Conservation (phyloP, 2,329 filamentous ascomycete species). For the Botrytis porri region DNA sequence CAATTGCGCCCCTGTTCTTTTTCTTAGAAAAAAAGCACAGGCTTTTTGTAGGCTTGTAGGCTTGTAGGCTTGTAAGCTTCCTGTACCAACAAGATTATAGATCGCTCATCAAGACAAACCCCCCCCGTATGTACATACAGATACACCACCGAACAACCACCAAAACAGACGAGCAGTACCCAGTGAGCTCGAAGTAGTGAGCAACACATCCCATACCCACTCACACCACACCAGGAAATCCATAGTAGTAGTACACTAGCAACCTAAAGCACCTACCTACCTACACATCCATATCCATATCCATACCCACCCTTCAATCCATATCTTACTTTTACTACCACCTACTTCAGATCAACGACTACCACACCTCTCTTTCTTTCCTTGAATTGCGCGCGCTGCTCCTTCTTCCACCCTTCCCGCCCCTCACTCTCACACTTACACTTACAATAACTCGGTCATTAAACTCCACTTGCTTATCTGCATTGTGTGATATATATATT, state of each 20-base stretch:
- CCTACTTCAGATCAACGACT: conserved; percentile 13
- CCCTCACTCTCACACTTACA: conserved; percentile 9
- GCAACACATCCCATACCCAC: conserved; percentile 8
- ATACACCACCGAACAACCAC: conserved; percentile 4
- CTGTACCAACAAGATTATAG: conserved; percentile 19
- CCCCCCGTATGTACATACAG: conserved; percentile 6
- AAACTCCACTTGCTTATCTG: conserved; percentile 7
- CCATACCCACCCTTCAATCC: conserved; percentile 4
- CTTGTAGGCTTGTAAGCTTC: conserved; percentile 5
- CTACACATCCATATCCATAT: conserved; percentile 13
- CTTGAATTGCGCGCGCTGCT: conserved; percentile 14
- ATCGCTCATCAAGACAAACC: conserved; percentile 14
- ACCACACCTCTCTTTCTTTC: conserved; percentile 11
- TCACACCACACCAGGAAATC: conserved; percentile 1
- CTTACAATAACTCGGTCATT: background rate
- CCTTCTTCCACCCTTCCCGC: conserved; percentile 16
- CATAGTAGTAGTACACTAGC: conserved; percentile 22
- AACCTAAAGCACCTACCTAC: conserved; percentile 27
- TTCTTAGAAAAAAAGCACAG: conserved; percentile 6
- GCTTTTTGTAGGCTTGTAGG: conserved; percentile 14
- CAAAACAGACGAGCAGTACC: conserved; percentile 3
- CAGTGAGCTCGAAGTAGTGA: conserved; percentile 1
- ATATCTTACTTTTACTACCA: conserved; percentile 20
- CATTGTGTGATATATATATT: conserved; percentile 18
- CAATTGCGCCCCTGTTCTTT: conserved; percentile 3